These are phyloP conservation scores for Hypoxylon sp. DNA, from an alignment of 2,329 filamentous ascomycete genomes.

Conservation along the genomic window DNA sequence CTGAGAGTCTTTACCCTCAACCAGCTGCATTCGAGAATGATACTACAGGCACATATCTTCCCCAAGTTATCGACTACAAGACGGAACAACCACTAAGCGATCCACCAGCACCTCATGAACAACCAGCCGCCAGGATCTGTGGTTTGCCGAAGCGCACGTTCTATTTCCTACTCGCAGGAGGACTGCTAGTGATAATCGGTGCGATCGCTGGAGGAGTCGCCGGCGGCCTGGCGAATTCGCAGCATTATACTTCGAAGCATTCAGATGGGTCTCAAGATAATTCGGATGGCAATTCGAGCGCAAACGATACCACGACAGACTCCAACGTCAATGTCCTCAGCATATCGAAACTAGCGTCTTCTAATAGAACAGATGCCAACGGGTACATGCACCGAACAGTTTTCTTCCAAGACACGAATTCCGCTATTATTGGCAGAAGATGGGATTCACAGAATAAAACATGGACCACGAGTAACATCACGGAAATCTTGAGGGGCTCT, in stretches of 20 bases:
- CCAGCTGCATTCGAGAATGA: constrained; percentile 17
- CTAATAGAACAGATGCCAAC: constrained; percentile 45
- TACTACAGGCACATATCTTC: not conserved
- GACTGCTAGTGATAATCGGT: constrained; percentile 31
- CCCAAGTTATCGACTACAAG: constrained; percentile 16
- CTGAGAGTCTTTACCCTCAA: constrained; percentile 17
- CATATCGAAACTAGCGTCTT: constrained; percentile 41
- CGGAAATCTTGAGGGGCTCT: constrained; percentile 3
- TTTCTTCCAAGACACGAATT: constrained; percentile 47
- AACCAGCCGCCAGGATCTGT: constrained; percentile 25
- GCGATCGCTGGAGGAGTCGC: constrained; percentile 42
- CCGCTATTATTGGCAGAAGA: constrained; percentile 40
- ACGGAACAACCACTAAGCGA: not conserved
- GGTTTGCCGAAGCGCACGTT: constrained; percentile 40
- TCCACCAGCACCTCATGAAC: not conserved
- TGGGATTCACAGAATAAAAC: constrained; percentile 45
- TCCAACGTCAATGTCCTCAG: constrained; percentile 35
- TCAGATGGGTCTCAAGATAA: not conserved
- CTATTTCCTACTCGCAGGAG: constrained; percentile 22
- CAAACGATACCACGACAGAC: constrained; percentile 2
- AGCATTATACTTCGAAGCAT: not conserved
- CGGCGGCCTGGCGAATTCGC: constrained; percentile 32
- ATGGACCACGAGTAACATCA: constrained; percentile 41
- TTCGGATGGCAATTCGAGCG: not conserved
- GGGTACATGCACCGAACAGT: constrained; percentile 40